Evolutionary conservation across 2,329 filamentous ascomycete genomes (phyloP), one percentile per base, ranked within the genome.

Genomic region (Sporothrix phasma): DNA sequence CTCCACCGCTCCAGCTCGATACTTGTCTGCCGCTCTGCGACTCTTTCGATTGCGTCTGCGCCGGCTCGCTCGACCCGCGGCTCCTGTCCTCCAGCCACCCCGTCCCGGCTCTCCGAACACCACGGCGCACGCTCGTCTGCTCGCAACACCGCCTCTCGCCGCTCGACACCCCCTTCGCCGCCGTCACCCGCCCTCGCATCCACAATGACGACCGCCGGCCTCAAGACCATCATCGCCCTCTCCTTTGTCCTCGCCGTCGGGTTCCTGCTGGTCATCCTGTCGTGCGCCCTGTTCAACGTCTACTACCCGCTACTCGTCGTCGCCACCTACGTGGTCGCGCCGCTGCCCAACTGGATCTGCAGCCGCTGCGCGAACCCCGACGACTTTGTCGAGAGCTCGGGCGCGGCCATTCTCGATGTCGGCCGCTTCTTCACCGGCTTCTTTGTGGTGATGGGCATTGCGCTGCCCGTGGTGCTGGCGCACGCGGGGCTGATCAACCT

Each of bases 211-310:
- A 84, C 90, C 81, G 92, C 94, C 71, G 94, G 94, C 75, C 87
- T 99, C 73, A 97, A 97, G 80, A 99, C 94, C 70, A 99, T 99
- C 78, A 99, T 99, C 77, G 91, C 90, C 69, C 89, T 99, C 71
- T 97, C 94, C 74, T 99, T 99, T 79, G 94, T 99, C 75, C 91
- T 99, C 69, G 94, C 94, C 71, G 94, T 99, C 72, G 94, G 94
- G 72, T 99, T 99, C 80, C 90, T 99, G 72, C 91, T 99, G 70
- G 94, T 97, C 71, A 99, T 99, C 77, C 89, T 99, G 72, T 97
- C 92, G 68, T 96, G 92, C 74, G 94, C 94, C 60, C 86, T 99
- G 70, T 99, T 89, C 84, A 84, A 93, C 74, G 90, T 91, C 77
- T 99, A 96, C 84, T 90, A 94, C 72, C 92, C 94, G 64, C 86